phyloP scores from a whole-genome alignment of 2,329 filamentous ascomycete genomes.

The Pseudonectria foliicola region DNA sequence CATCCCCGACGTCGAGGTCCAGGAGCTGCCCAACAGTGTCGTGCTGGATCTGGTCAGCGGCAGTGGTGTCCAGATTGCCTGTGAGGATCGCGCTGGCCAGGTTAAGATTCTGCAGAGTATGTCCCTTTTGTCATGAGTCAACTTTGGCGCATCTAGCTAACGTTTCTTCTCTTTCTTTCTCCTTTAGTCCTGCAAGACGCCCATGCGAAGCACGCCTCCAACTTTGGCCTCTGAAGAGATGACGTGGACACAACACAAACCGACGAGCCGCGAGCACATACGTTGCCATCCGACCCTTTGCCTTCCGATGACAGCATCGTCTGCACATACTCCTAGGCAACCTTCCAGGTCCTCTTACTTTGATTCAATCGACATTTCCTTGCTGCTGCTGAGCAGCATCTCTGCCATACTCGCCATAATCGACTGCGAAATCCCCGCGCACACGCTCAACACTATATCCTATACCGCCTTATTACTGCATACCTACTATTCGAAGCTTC shows the following conservation, averaged over 20 bases:
- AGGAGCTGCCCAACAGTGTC: conserved; percentile 86
- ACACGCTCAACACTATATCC: too few species aligned
- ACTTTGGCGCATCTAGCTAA: conserved; percentile 1
- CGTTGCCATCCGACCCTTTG: neutral
- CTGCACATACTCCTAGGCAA: too few species aligned
- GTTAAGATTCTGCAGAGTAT: conserved; percentile 46
- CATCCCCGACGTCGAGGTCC: conserved; percentile 80
- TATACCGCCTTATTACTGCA: neutral
- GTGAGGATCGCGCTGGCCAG: conserved; percentile 55
- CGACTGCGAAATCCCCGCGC: too few species aligned
- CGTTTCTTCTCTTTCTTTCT: neutral
- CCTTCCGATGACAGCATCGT: too few species aligned
- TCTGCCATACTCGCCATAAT: too few species aligned
- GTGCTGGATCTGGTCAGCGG: conserved; percentile 54
- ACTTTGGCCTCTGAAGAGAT: conserved; percentile 24
- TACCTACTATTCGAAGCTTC: too few species aligned
- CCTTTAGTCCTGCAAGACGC: conserved; percentile 29
- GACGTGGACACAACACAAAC: too few species aligned
- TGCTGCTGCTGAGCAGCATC: too few species aligned
- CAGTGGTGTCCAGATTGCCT: conserved; percentile 56
- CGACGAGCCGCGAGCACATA: too few species aligned
- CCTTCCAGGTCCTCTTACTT: neutral
- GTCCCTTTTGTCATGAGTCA: conserved; percentile 18
- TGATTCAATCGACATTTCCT: too few species aligned
- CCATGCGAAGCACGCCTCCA: conserved; percentile 25